Percentiles rank a stretch among this genome's conserved stretches.
Conservation (phyloP, 2,329 filamentous ascomycete genomes). For the Fusarium sp. region DNA sequence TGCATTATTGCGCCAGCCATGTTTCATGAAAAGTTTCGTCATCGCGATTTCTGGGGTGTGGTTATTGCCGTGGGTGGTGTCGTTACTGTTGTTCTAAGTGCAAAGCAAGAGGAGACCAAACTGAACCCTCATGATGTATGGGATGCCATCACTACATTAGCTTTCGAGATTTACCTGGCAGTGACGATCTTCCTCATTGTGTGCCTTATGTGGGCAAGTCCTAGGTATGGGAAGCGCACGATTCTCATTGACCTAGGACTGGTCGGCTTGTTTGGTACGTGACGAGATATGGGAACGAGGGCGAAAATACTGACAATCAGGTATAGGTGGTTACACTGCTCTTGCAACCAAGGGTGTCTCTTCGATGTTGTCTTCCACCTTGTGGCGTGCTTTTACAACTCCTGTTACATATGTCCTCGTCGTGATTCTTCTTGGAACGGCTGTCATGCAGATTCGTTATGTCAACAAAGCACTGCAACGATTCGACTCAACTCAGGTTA, state of each 20-base stretch:
- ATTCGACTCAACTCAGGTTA: slow-evolving; percentile 97
- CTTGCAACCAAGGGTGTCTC: slow-evolving; percentile 96
- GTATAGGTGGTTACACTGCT: slow-evolving; percentile 89
- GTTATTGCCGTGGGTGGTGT: slow-evolving; percentile 87
- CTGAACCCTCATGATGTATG: slow-evolving; percentile 91
- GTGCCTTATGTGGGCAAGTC: slow-evolving; percentile 83
- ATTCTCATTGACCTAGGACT: slow-evolving; percentile 94
- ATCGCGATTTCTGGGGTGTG: slow-evolving; percentile 87
- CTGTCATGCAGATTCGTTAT: slow-evolving; percentile 97
- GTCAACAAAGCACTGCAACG: slow-evolving; percentile 88
- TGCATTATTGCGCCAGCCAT: slow-evolving; percentile 95
- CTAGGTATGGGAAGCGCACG: slow-evolving; percentile 82
- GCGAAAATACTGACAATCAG: slow-evolving; percentile 15
- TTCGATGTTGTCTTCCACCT: slow-evolving; percentile 89
- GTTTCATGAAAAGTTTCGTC: slow-evolving; percentile 89
- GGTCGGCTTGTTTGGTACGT: slow-evolving; percentile 89
- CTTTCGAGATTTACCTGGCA: slow-evolving; percentile 90
- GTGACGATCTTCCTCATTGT: slow-evolving; percentile 80
- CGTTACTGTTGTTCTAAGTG: slow-evolving; percentile 92
- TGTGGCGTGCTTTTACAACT: slow-evolving; percentile 89
- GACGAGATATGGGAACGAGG: not conserved
- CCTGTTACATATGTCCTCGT: slow-evolving; percentile 92
- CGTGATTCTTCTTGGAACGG: slow-evolving; percentile 81
- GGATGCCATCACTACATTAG: slow-evolving; percentile 85
- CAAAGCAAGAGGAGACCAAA: slow-evolving; percentile 88